These are phyloP conservation scores for Casuarina equisetifolia DNA, from an alignment of 306 rosid species.

Conservation along the genomic window DNA sequence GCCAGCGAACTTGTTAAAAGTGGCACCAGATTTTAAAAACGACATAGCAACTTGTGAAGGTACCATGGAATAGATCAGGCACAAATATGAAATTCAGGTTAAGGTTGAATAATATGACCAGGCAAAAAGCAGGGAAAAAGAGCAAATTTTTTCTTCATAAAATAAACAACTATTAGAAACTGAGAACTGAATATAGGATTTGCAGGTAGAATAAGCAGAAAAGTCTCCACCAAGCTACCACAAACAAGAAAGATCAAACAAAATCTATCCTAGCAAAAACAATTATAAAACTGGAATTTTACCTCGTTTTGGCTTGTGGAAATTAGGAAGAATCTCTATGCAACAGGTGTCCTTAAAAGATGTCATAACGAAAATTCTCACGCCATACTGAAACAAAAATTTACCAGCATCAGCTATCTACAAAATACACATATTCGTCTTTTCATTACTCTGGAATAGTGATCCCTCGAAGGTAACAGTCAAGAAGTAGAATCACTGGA, in stretches of 20 bases:
- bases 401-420: constrained; percentile 21
- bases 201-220: neutral
- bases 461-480: constrained; percentile 16
- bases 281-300: neutral
- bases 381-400: constrained; percentile 55
- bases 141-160: neutral
- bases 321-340: constrained; percentile 82
- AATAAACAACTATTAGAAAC: neutral
- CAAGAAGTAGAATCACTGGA: neutral
- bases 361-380: constrained; percentile 70
- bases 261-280: constrained; percentile 6
- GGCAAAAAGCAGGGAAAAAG: constrained; percentile 1
- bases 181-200: neutral
- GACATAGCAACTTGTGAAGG: neutral
- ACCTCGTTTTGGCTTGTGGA: constrained; percentile 67
- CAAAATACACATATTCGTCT: constrained; percentile 16
- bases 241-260: constrained; percentile 9
- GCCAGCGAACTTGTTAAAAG: constrained; percentile 13
- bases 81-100: constrained; percentile 1
- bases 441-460: constrained; percentile 11
- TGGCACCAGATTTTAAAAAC: neutral
- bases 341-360: constrained; percentile 83
- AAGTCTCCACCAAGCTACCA: neutral
- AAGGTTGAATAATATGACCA: neutral
- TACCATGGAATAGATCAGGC: neutral